phyloP scores from a whole-genome alignment of 192 early-diverging fungal genomes.

The Coemansia sp. region DNA sequence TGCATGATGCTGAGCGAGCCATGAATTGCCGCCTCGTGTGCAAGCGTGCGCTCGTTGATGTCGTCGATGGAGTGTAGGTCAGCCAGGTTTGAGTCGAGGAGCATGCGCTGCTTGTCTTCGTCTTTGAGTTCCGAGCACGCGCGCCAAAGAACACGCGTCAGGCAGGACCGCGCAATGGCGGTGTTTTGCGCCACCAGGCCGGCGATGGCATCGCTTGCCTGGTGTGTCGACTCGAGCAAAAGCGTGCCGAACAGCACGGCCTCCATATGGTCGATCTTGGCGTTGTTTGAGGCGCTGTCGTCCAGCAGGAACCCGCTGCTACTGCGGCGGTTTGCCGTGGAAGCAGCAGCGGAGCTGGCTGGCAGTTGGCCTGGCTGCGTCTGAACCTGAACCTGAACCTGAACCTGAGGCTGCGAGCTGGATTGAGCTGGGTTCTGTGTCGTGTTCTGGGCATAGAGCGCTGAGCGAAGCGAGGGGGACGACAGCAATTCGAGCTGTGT shows the following conservation, averaged over 20 bases:
- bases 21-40: slow-evolving; percentile 86
- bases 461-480: slow-evolving; percentile 28
- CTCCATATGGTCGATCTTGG: slow-evolving; percentile 41
- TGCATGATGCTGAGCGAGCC: slow-evolving; percentile 68
- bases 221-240: slow-evolving; percentile 2
- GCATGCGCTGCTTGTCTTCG: slow-evolving; percentile 38
- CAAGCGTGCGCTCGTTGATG: slow-evolving; percentile 84
- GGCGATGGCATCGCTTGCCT: slow-evolving; percentile 9
- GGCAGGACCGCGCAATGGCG: slow-evolving; percentile 23
- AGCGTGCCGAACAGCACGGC: slow-evolving; percentile 42
- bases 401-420: slow-evolving; percentile 1
- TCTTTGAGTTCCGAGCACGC: slow-evolving; percentile 48
- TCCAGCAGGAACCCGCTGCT: slow-evolving; percentile 29
- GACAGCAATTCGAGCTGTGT: slow-evolving; percentile 28
- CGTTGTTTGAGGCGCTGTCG: slow-evolving; percentile 17
- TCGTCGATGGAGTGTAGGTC: slow-evolving; percentile 86
- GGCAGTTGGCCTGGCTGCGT: slow-evolving; percentile 2
- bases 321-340: slow-evolving; percentile 10
- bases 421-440: background rate
- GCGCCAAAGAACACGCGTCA: slow-evolving; percentile 44
- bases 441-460: slow-evolving; percentile 2
- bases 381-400: background rate
- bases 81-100: slow-evolving; percentile 65
- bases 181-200: slow-evolving; percentile 34
- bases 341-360: background rate